Percentiles rank a stretch among this genome's conserved stretches.
Conservation (phyloP, 2,329 filamentous ascomycete genomes). For the Allantophomopsis lycopodina region DNA sequence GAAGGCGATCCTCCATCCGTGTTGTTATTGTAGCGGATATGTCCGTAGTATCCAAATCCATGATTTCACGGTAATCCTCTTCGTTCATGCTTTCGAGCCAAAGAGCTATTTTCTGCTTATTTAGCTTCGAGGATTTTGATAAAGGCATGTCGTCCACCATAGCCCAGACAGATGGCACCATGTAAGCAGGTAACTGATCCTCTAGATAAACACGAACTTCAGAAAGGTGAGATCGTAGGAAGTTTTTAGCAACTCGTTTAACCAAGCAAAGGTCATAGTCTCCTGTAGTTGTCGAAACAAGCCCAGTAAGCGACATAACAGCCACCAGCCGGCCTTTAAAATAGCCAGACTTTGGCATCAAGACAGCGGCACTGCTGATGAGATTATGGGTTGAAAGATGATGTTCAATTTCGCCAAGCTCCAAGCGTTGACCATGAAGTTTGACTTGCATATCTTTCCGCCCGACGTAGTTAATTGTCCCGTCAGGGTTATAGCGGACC, state of each 20-base stretch:
- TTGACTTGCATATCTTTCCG: slow-evolving; percentile 52
- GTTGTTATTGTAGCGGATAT: no score
- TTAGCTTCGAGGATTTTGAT: slow-evolving; percentile 13
- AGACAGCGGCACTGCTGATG: background rate
- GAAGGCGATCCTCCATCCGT: slow-evolving; percentile 2
- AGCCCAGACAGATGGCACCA: slow-evolving; percentile 15
- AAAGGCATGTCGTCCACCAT: slow-evolving; percentile 12
- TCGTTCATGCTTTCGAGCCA: slow-evolving; percentile 6
- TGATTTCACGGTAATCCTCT: slow-evolving; percentile 14
- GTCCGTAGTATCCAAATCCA: no score
- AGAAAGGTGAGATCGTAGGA: no score
- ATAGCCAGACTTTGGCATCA: background rate
- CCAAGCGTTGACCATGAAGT: slow-evolving; percentile 46
- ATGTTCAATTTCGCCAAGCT: slow-evolving; percentile 43
- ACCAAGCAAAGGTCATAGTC: no score
- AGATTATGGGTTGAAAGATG: background rate
- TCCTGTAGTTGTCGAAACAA: slow-evolving; percentile 11
- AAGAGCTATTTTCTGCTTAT: no score
- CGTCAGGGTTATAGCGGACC: slow-evolving; percentile 49
- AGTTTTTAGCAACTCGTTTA: no score
- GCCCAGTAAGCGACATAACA: slow-evolving; percentile 28
- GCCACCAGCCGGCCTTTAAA: slow-evolving; percentile 35
- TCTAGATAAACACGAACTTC: background rate
- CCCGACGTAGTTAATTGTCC: slow-evolving; percentile 46
- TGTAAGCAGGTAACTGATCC: slow-evolving; percentile 11